These are phyloP conservation scores for Daucus carota DNA, from an alignment of 129 eudicot genomes.

Conservation along the genomic window DNA sequence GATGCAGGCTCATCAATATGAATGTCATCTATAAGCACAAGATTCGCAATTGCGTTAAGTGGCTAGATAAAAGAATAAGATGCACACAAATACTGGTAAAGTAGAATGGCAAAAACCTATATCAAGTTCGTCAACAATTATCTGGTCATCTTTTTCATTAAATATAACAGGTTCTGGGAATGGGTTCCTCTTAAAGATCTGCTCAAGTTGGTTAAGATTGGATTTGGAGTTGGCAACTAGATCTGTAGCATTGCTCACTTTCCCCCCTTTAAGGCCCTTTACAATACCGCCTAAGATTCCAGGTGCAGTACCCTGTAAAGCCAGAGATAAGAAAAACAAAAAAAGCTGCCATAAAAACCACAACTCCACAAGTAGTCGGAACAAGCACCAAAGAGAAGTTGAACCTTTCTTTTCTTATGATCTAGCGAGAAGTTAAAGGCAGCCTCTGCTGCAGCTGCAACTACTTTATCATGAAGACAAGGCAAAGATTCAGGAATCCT, in stretches of 20 bases:
- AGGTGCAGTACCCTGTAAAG: conserved; percentile 50
- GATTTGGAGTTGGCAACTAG: conserved; percentile 23
- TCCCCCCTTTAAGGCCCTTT: conserved; percentile 63
- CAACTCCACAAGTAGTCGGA: background rate
- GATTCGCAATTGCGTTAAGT: background rate
- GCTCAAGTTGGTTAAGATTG: conserved; percentile 46
- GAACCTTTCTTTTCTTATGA: conserved; percentile 62
- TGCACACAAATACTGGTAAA: conserved; percentile 2
- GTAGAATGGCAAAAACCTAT: conserved; percentile 47
- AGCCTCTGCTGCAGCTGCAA: conserved; percentile 86
- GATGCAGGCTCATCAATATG: conserved; percentile 72
- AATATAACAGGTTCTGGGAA: conserved; percentile 43
- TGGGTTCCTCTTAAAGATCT: conserved; percentile 43
- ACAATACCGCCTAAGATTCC: conserved; percentile 70
- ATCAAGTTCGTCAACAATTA: conserved; percentile 42
- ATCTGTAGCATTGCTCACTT: conserved; percentile 26
- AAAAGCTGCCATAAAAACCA: background rate
- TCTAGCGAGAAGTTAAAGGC: conserved; percentile 48
- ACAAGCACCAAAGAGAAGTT: background rate
- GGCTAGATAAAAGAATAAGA: conserved; percentile 5
- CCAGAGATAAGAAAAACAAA: conserved; percentile 13
- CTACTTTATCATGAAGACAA: conserved; percentile 86
- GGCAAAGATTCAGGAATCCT: conserved; percentile 84
- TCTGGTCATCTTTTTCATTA: conserved; percentile 20
- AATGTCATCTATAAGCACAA: conserved; percentile 67